These are phyloP conservation scores for Lineolata rhizophorae DNA, from an alignment of 495 filamentous ascomycete genomes.

Conservation along the genomic window DNA sequence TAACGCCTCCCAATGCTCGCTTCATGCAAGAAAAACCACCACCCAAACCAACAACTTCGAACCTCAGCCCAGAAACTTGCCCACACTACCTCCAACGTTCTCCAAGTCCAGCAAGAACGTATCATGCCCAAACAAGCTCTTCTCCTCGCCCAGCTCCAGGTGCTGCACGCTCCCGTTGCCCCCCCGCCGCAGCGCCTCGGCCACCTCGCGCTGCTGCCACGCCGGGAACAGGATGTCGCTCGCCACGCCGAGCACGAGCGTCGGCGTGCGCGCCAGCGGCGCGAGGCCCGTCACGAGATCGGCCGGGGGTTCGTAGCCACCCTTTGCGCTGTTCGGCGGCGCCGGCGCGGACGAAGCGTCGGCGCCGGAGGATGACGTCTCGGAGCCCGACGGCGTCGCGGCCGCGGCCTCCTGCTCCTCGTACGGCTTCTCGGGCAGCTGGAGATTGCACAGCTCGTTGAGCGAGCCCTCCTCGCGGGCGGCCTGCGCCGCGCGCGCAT, in stretches of 20 bases:
- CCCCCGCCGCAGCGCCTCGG: constrained; percentile 49
- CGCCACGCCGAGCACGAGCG: constrained; percentile 79
- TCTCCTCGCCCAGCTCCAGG: constrained; percentile 76
- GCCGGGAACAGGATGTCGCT: constrained; percentile 95
- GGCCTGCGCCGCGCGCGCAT: constrained; percentile 10
- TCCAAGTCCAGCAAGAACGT: constrained; percentile 88
- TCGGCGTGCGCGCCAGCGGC: constrained; percentile 47
- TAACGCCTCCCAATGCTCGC: too few species aligned
- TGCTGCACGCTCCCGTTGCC: constrained; percentile 70
- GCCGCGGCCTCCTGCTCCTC: constrained; percentile 40
- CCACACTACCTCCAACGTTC: constrained; percentile 67
- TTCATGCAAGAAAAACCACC: too few species aligned
- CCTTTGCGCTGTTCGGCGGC: too few species aligned
- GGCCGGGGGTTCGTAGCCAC: constrained; percentile 28
- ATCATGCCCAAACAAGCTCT: constrained; percentile 87
- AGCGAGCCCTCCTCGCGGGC: constrained; percentile 35
- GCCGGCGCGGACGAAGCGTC: constrained; percentile 3
- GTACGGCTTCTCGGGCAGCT: constrained; percentile 66
- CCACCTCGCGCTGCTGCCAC: constrained; percentile 95
- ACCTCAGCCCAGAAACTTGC: constrained; percentile 49
- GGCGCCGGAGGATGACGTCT: constrained; percentile 1
- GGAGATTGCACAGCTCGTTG: constrained; percentile 59
- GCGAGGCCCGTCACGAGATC: constrained; percentile 63
- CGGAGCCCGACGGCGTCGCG: constrained; percentile 11
- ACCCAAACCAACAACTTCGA: too few species aligned